Evolutionary conservation across 2,329 filamentous ascomycete species (phyloP).

Genomic region (Penicillium sp.): DNA sequence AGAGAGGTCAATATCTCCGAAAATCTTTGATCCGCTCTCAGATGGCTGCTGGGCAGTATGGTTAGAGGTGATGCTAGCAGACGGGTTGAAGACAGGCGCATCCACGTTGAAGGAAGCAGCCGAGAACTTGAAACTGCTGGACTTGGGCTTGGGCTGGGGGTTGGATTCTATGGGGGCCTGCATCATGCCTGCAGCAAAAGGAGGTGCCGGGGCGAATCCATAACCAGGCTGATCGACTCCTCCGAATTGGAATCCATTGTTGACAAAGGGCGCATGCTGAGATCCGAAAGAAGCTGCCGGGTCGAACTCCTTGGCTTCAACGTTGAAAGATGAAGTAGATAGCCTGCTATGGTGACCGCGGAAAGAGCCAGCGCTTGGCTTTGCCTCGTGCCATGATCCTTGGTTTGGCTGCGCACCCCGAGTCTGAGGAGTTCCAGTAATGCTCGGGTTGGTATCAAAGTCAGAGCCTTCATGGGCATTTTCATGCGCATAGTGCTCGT

Average conservation of each 20-base stretch:
- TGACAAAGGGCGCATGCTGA: conserved; percentile 45
- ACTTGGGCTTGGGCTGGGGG: conserved; percentile 8
- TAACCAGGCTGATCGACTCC: conserved; percentile 28
- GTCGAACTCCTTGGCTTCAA: conserved; percentile 84
- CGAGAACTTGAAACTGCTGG: conserved; percentile 63
- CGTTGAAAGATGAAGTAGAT: conserved; percentile 78
- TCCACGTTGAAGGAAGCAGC: conserved; percentile 71
- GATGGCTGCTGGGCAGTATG: conserved; percentile 21
- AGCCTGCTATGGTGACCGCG: conserved; percentile 65
- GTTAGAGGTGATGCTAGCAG: conserved; percentile 31
- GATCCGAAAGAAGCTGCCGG: conserved; percentile 54
- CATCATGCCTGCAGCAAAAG: conserved; percentile 62
- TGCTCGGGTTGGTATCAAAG: conserved; percentile 72
- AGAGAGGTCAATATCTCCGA: conserved; percentile 64
- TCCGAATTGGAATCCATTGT: conserved; percentile 45
- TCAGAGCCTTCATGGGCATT: conserved; percentile 59
- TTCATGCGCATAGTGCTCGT: conserved; percentile 32
- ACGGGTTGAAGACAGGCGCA: conserved; percentile 74
- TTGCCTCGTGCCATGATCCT: conserved; percentile 35
- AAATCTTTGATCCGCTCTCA: conserved; percentile 53
- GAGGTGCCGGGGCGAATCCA: conserved; percentile 59
- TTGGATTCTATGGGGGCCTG: conserved; percentile 16
- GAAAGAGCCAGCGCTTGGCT: conserved; percentile 34
- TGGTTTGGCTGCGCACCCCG: conserved; percentile 30
- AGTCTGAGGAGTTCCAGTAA: conserved; percentile 62